Conservation (phyloP, 2,329 filamentous ascomycete species). For the Fusarium buharicum region DNA sequence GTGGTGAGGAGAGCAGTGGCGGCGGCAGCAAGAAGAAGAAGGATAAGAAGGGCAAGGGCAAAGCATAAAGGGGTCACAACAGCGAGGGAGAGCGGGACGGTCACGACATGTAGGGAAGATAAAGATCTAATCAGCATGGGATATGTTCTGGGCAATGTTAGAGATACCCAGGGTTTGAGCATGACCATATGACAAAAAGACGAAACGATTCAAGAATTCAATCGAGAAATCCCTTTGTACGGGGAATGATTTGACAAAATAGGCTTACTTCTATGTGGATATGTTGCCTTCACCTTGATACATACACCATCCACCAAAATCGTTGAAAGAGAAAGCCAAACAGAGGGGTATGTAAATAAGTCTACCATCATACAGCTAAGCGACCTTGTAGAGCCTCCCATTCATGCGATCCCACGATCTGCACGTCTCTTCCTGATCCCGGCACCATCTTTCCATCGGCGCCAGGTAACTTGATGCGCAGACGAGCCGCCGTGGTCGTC, state of each 20-base stretch:
- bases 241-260: slow-evolving; percentile 18
- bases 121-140: slow-evolving; percentile 1
- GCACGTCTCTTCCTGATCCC: slow-evolving; percentile 55
- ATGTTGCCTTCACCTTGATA: slow-evolving; percentile 26
- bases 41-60: slow-evolving; percentile 61
- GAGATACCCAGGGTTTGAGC: slow-evolving; percentile 35
- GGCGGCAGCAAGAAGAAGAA: slow-evolving; percentile 56
- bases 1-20: slow-evolving; percentile 45
- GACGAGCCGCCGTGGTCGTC: slow-evolving; percentile 55
- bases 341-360: slow-evolving; percentile 39
- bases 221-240: slow-evolving; percentile 15
- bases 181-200: slow-evolving; percentile 31
- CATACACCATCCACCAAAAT: slow-evolving; percentile 30
- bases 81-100: slow-evolving; percentile 1
- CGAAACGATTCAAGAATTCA: slow-evolving; percentile 29
- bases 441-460: slow-evolving; percentile 57
- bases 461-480: slow-evolving; percentile 63
- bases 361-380: slow-evolving; percentile 47
- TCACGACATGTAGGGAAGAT: slow-evolving; percentile 1
- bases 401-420: slow-evolving; percentile 64
- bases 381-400: slow-evolving; percentile 65
- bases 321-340: slow-evolving; percentile 25
- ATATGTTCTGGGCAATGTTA: slow-evolving; percentile 27
- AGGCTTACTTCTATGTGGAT: slow-evolving; percentile 26
- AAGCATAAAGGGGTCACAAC: slow-evolving; percentile 32